Evolutionary conservation across 108 stramenopile species (phyloP), one percentile per base, ranked within the genome.

Genomic region (Nannochloropsis salina): DNA sequence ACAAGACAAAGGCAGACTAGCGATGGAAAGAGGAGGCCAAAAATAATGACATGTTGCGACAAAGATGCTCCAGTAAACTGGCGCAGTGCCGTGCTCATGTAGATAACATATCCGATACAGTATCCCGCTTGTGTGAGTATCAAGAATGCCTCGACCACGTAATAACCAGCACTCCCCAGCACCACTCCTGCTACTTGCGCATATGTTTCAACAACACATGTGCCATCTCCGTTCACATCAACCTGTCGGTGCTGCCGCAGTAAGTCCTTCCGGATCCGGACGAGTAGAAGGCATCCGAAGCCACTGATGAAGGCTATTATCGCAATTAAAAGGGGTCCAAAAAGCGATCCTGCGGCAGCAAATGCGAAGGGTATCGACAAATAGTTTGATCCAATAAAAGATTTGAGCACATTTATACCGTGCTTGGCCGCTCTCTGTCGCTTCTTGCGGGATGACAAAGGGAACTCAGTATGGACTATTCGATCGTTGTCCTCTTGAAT

Each of bases 231-330:
- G 31, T 31, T 31, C 31, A 31, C 31, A 31, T 31, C 31, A 31
- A 31, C 1, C 61, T 15, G 61, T n/a, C 61, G 61, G 61, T 74
- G 61, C 61, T 74, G 61, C n/a, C n/a, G 61, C n/a, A 6, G 61
- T n/a, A 74, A n/a, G 61, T 74, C 61, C 3, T 6, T 74, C 20
- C 61, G 61, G 2, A 74, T 74, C n/a, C n/a, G 61, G 8, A 74
- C 61, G 61, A 74, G 61, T n/a, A 74, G 61, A n/a, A 74, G 61
- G n/a, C 61, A 74, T n/a, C 61, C 61, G n/a, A 74, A n/a, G 61
- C 61, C 61, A 74, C 61, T 74, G 61, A 74, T n/a, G 61, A 15
- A n/a, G 61, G 61, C 61, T n/a, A 74, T 74, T 3, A 74, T n/a
- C 20, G 61, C 61, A n/a, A 74, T n/a, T n/a, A n/a, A 15, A 15